Conservation (phyloP, 1,284 basidiomycete genomes). For the Clitocybe nebularis region DNA sequence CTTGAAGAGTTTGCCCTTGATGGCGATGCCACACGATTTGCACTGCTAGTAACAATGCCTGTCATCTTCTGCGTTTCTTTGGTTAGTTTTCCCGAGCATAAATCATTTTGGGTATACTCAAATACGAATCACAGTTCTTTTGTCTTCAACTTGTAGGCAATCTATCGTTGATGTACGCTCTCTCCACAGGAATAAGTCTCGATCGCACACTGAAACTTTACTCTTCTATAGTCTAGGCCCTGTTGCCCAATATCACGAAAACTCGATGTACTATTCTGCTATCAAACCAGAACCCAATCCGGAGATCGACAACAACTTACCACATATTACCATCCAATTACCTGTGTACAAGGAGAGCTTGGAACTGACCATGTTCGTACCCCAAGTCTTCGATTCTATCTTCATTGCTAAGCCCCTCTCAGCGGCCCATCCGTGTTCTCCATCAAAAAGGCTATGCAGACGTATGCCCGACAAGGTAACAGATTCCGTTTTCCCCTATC, state of each 20-base stretch:
- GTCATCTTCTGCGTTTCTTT: slow-evolving; percentile 71
- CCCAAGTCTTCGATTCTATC: slow-evolving; percentile 1
- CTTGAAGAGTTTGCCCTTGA: slow-evolving; percentile 71
- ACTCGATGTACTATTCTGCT: slow-evolving; percentile 73
- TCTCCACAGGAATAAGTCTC: slow-evolving; percentile 6
- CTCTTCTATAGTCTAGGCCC: slow-evolving; percentile 52
- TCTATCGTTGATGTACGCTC: slow-evolving; percentile 44
- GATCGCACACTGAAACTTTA: slow-evolving; percentile 12
- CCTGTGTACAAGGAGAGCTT: slow-evolving; percentile 82
- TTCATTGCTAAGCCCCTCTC: slow-evolving; percentile 4
- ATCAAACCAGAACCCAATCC: slow-evolving; percentile 58
- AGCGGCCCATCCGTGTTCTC: slow-evolving; percentile 78
- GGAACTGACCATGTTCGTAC: slow-evolving; percentile 56
- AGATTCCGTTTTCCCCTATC: slow-evolving; percentile 2
- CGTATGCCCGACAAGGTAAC: slow-evolving; percentile 77
- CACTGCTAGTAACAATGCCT: slow-evolving; percentile 59
- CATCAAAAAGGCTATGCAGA: slow-evolving; percentile 84
- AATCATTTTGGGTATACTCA: slow-evolving; percentile 2
- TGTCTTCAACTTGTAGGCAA: slow-evolving; percentile 66
- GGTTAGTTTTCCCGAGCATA: slow-evolving; percentile 32
- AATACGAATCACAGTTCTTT: slow-evolving; percentile 50
- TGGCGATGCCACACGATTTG: slow-evolving; percentile 55
- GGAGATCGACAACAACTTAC: slow-evolving; percentile 61
- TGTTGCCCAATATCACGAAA: slow-evolving; percentile 72
- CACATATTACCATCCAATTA: slow-evolving; percentile 77